A percentile compares a stretch with the other conserved stretches of the same genome.
Evolutionary conservation across 2,329 filamentous ascomycete species (phyloP).

Genomic region (Fusarium paranaense): DNA sequence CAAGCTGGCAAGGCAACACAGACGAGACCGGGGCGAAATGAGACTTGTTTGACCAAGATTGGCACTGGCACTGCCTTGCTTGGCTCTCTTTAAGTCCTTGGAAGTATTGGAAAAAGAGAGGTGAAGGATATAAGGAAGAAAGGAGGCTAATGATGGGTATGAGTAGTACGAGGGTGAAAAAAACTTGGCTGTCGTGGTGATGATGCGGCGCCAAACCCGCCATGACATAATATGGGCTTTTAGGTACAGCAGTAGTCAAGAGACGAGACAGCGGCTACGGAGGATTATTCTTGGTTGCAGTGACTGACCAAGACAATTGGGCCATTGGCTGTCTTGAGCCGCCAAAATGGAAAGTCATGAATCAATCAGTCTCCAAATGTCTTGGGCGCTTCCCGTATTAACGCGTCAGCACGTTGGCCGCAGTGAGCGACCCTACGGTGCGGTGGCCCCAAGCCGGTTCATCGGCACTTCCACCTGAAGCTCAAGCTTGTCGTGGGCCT

Average conservation of each 20-base stretch:
- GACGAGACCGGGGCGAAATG: slow-evolving; percentile 25
- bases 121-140: background rate
- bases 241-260: background rate
- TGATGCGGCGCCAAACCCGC: slow-evolving; percentile 29
- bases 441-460: slow-evolving; percentile 34
- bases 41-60: slow-evolving; percentile 15
- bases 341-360: slow-evolving; percentile 15
- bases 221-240: slow-evolving; percentile 35
- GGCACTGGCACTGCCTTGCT: slow-evolving; percentile 40
- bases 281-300: background rate
- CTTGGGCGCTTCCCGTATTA: slow-evolving; percentile 24
- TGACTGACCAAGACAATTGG: slow-evolving; percentile 20
- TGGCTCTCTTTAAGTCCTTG: slow-evolving; percentile 25
- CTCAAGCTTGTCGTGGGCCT: slow-evolving; percentile 20
- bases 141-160: slow-evolving; percentile 2
- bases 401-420: slow-evolving; percentile 43
- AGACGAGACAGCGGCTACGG: background rate
- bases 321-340: slow-evolving; percentile 20
- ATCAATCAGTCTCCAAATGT: background rate
- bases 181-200: slow-evolving; percentile 16
- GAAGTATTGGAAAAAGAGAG: background rate
- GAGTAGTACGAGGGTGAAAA: slow-evolving; percentile 7
- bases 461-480: slow-evolving; percentile 39
- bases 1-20: slow-evolving; percentile 7
- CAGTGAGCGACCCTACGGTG: slow-evolving; percentile 18